A percentile compares a stretch with the other conserved stretches of the same genome.
Conservation (phyloP, 2,329 filamentous ascomycete genomes). For the Penicillium sclerotiorum region DNA sequence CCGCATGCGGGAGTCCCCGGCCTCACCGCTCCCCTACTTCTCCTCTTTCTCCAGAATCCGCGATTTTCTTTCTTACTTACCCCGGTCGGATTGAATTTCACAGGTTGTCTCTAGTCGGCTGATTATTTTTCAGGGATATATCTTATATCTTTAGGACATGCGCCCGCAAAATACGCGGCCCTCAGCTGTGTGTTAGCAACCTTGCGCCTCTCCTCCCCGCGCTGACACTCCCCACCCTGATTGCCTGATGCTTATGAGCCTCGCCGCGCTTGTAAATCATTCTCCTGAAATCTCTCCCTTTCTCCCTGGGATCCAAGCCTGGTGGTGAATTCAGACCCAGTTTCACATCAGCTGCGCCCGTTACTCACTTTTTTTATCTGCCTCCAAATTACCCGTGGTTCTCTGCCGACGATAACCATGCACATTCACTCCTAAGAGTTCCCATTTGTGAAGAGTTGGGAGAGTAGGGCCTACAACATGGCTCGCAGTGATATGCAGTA, state of each 20-base stretch:
- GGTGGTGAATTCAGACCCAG: too few relatives aligned
- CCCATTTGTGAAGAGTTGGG: conserved; percentile 11
- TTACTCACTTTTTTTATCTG: neutral
- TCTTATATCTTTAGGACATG: conserved; percentile 17
- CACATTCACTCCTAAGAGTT: conserved; percentile 14
- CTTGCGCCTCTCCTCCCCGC: conserved; percentile 9
- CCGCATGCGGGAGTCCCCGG: conserved; percentile 23
- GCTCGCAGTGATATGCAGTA: conserved; percentile 17
- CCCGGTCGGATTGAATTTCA: neutral
- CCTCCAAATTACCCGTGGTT: neutral
- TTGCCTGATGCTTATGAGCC: conserved; percentile 3
- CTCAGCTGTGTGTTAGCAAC: conserved; percentile 15
- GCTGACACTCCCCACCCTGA: conserved; percentile 14
- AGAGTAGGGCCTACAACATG: conserved; percentile 17
- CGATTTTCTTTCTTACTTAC: neutral
- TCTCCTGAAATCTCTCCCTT: too few relatives aligned
- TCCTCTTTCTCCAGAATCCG: neutral
- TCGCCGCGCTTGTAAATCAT: too few relatives aligned
- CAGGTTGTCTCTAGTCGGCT: neutral
- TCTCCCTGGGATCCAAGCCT: too few relatives aligned
- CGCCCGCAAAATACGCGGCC: conserved; percentile 8
- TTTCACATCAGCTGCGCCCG: too few relatives aligned
- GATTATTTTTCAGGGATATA: too few relatives aligned
- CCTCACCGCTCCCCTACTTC: conserved; percentile 23
- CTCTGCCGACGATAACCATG: conserved; percentile 18